Conservation (phyloP, 805 yeast genomes). For the Phaffomyces thermotolerans region DNA sequence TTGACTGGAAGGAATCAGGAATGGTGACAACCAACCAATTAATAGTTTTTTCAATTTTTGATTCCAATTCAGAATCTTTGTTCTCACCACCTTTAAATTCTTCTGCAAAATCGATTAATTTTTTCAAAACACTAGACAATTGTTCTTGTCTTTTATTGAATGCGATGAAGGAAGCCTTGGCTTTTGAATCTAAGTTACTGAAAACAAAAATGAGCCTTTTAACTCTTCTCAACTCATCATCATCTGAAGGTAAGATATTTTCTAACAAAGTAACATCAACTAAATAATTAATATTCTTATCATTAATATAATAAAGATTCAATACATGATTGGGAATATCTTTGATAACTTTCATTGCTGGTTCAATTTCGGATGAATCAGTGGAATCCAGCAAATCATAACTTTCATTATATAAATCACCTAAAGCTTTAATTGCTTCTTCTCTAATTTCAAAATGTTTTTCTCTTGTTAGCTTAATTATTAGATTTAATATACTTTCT, state of each 20-base stretch:
- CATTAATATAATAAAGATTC: constrained; percentile 67
- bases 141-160: constrained; percentile 63
- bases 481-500: constrained; percentile 40
- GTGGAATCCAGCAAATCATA: constrained; percentile 22
- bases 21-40: constrained; percentile 54
- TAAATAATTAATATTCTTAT: constrained; percentile 51
- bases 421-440: constrained; percentile 46
- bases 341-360: constrained; percentile 23
- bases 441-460: constrained; percentile 58
- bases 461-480: constrained; percentile 65
- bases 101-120: constrained; percentile 44
- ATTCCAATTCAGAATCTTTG: constrained; percentile 17
- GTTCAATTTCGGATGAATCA: neutral
- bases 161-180: constrained; percentile 60
- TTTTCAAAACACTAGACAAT: constrained; percentile 41
- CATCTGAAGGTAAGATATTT: constrained; percentile 49
- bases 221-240: constrained; percentile 40
- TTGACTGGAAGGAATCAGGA: constrained; percentile 45
- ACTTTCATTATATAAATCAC: constrained; percentile 47
- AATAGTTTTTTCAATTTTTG: constrained; percentile 46
- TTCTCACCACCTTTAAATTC: constrained; percentile 29
- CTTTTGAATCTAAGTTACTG: constrained; percentile 43
- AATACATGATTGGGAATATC: constrained; percentile 60
- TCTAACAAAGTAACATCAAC: constrained; percentile 61
- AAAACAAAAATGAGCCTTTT: constrained; percentile 45